phyloP scores from a whole-genome alignment of 2,329 filamentous ascomycete species.

The Colletotrichum lupini region DNA sequence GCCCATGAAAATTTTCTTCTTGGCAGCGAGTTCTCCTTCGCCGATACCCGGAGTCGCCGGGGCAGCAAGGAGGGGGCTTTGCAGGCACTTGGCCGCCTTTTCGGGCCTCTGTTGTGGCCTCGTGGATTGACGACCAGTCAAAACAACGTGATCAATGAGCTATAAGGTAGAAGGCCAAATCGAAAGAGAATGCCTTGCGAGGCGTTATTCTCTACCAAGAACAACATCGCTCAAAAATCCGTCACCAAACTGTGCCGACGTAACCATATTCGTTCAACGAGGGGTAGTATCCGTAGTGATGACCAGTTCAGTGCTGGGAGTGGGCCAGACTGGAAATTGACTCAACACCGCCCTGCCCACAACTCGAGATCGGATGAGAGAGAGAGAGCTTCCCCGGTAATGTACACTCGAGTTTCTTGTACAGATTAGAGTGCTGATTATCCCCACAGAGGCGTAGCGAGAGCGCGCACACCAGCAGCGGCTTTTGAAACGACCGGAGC shows the following conservation, averaged over 20 bases:
- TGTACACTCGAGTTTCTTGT: neutral
- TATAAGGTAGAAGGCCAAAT: neutral
- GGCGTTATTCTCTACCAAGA: conserved; percentile 5
- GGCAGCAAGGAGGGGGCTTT: conserved; percentile 23
- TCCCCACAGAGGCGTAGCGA: conserved; percentile 27
- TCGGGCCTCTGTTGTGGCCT: conserved; percentile 31
- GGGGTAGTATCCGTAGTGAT: neutral
- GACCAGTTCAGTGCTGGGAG: neutral
- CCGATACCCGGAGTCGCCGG: conserved; percentile 11
- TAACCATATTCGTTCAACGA: neutral
- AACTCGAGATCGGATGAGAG: neutral
- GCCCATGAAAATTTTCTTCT: neutral
- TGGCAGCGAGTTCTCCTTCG: neutral
- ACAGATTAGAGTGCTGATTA: conserved; percentile 29
- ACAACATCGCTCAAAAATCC: conserved; percentile 3
- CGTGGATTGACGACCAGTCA: conserved; percentile 17
- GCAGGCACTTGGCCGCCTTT: conserved; percentile 33
- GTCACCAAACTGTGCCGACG: neutral
- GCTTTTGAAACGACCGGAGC: conserved; percentile 18
- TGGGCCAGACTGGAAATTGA: conserved; percentile 9
- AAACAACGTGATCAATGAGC: conserved; percentile 4
- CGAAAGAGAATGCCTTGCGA: conserved; percentile 26
- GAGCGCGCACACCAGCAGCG: conserved; percentile 13
- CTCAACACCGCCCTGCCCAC: neutral
- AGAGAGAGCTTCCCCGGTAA: neutral